A percentile compares a stretch with the other conserved stretches of the same genome.
phyloP scores from a whole-genome alignment of 106 monocot genomes.

The Acanthochlamys bracteata region DNA sequence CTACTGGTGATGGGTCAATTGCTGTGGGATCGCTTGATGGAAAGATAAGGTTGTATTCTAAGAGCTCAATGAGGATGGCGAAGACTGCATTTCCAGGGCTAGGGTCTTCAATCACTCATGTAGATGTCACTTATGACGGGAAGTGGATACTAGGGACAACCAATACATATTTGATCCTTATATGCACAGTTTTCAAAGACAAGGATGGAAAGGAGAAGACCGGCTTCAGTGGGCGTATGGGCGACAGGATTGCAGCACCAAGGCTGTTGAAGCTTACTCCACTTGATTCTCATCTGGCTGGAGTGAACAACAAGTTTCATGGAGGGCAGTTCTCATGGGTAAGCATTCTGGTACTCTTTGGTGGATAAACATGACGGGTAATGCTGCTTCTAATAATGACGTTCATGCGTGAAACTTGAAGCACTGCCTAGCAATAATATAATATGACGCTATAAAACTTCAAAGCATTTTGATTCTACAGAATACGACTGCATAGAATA shows the following conservation, averaged over 20 bases:
- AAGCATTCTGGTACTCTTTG: constrained; percentile 1
- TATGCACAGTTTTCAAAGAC: constrained; percentile 70
- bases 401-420: too few species aligned
- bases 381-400: too few species aligned
- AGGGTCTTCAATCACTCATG: constrained; percentile 72
- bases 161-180: constrained; percentile 74
- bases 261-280: constrained; percentile 88
- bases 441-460: too few species aligned
- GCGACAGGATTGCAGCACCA: constrained; percentile 76
- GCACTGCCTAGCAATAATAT: too few species aligned
- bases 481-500: too few species aligned
- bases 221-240: constrained; percentile 81
- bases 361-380: too few species aligned
- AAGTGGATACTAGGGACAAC: constrained; percentile 91
- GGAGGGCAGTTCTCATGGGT: constrained; percentile 93
- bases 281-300: constrained; percentile 64
- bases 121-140: constrained; percentile 90
- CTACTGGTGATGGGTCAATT: constrained; percentile 81
- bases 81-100: constrained; percentile 88
- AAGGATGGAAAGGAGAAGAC: constrained; percentile 91
- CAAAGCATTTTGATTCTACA: too few species aligned
- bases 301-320: constrained; percentile 58
- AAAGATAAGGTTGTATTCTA: constrained; percentile 78
- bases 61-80: constrained; percentile 91
- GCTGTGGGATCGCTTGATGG: constrained; percentile 89